phyloP scores from a whole-genome alignment of 768 basidiomycete species.

The Suillus discolor region DNA sequence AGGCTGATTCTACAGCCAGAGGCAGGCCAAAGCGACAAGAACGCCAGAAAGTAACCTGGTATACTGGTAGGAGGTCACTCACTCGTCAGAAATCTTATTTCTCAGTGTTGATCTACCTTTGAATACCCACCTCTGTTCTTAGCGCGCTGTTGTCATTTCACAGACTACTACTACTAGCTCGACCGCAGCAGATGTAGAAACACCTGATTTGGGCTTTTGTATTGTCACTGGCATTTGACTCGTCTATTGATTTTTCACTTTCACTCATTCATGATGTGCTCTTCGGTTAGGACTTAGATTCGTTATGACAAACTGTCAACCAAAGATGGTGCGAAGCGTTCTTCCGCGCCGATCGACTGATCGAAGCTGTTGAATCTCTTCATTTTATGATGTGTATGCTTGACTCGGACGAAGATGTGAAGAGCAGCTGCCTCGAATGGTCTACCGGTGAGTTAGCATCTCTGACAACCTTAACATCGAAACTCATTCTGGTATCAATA shows the following conservation, averaged over 20 bases:
- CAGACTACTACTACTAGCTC: no score
- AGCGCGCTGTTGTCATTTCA: no score
- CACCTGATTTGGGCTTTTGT: no score
- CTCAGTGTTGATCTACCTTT: no score
- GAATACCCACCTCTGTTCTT: no score
- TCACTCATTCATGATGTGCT: neutral
- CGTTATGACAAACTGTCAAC: neutral
- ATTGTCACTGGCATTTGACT: no score
- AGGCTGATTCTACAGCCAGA: no score
- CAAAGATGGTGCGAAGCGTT: neutral
- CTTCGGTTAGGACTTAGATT: neutral
- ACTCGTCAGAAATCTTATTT: no score
- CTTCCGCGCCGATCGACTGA: neutral
- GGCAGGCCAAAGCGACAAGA: no score
- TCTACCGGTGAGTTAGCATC: neutral
- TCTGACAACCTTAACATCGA: neutral
- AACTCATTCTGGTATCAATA: neutral
- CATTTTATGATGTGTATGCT: neutral
- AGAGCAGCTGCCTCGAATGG: neutral
- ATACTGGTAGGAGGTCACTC: no score
- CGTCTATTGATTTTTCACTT: neutral
- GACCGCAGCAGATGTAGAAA: no score
- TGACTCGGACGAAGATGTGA: neutral
- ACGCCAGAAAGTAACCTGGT: no score
- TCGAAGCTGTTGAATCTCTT: neutral